Evolutionary conservation across 1,284 basidiomycete genomes (phyloP).

Genomic region (Tylopilus sp.): DNA sequence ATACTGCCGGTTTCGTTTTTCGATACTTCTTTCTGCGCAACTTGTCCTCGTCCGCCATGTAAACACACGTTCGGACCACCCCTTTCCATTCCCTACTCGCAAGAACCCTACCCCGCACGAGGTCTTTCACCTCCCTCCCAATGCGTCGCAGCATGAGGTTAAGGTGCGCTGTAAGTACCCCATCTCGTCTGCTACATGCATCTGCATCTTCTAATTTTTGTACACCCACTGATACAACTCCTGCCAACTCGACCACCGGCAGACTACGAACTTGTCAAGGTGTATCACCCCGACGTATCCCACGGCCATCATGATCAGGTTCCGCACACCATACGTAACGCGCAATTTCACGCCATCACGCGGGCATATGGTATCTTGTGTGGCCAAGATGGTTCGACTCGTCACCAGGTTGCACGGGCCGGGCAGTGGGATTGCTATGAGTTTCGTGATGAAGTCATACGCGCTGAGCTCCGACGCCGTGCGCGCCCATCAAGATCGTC

Average conservation of each 20-base stretch:
- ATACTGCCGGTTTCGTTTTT: neutral
- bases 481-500: constrained; percentile 20
- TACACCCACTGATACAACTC: too few relatives aligned
- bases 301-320: constrained; percentile 45
- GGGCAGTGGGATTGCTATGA: constrained; percentile 13
- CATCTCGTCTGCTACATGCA: neutral
- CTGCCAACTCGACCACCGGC: neutral
- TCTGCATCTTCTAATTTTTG: neutral
- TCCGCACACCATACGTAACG: constrained; percentile 48
- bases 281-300: constrained; percentile 61
- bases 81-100: constrained; percentile 54
- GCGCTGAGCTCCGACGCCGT: constrained; percentile 55
- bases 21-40: neutral
- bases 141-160: constrained; percentile 57
- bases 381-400: constrained; percentile 5
- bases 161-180: constrained; percentile 60
- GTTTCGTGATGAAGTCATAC: constrained; percentile 43
- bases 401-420: neutral
- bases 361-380: constrained; percentile 59
- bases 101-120: constrained; percentile 59
- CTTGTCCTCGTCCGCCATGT: constrained; percentile 3
- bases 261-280: constrained; percentile 68
- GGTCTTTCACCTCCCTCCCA: constrained; percentile 62
- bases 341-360: constrained; percentile 61
- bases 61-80: constrained; percentile 15